A percentile compares a stretch with the other conserved stretches of the same genome.
Conservation (phyloP, 1,284 basidiomycete genomes). For the Mrakiaceae sp. region DNA sequence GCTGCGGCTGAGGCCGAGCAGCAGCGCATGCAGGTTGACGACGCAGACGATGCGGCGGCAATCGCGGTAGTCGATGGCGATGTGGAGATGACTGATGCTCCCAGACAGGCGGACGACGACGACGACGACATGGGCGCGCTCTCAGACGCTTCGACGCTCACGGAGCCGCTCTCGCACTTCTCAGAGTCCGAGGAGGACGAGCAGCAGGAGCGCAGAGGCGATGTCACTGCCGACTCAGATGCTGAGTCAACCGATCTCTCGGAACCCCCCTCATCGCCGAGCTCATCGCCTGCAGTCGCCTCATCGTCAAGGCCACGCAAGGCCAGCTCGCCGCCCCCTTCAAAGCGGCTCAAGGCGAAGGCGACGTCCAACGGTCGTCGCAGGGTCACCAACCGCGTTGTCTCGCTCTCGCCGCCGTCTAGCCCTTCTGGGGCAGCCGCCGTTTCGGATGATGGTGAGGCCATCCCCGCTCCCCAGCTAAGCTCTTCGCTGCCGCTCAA, state of each 20-base stretch:
- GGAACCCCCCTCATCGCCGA: neutral
- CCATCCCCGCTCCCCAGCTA: too few relatives aligned
- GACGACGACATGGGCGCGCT: conserved; percentile 17
- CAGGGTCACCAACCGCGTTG: conserved; percentile 4
- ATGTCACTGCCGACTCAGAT: neutral
- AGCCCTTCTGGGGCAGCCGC: too few relatives aligned
- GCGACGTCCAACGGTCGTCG: neutral
- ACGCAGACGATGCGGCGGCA: conserved; percentile 9
- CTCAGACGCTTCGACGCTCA: conserved; percentile 21
- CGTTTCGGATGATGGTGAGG: too few relatives aligned
- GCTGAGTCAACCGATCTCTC: neutral
- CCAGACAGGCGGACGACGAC: neutral
- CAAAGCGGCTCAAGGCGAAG: neutral
- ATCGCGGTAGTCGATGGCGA: neutral
- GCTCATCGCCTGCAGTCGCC: neutral
- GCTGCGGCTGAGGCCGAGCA: too few relatives aligned
- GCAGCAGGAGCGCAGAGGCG: neutral
- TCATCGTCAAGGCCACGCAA: neutral
- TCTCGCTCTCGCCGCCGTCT: neutral
- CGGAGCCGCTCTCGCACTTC: conserved; percentile 20
- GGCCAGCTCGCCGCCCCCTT: neutral
- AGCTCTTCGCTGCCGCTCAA: too few relatives aligned
- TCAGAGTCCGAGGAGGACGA: conserved; percentile 19
- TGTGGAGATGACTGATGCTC: neutral
- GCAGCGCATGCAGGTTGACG: too few relatives aligned